Base-by-base conservation (phyloP, 2,329 filamentous ascomycete species). In the Epichloe baconii region DNA sequence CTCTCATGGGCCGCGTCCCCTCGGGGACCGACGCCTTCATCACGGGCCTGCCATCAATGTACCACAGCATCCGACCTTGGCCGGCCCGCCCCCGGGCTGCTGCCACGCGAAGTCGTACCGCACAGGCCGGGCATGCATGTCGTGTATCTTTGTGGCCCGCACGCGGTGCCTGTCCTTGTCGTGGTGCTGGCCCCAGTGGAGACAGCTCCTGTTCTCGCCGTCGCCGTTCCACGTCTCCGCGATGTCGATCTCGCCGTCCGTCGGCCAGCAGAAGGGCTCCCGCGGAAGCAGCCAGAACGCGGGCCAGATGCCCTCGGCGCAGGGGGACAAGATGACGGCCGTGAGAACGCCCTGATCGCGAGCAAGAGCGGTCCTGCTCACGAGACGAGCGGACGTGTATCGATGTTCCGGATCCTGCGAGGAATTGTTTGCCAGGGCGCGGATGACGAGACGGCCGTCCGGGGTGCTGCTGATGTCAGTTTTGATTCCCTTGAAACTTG, bases 221-320 rank as follows among this genome's bases (percentile, higher is more conserved):
- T 79, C 74, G 17, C 72, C 77, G 55, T 81, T 80, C 78, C 78
- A 82, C n/a, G 69, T 74, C 63, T 82, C 78, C 41, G 77, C 73
- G 45, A 82, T 77, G 60, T 82, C 78, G 12, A 82, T 66, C 60
- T 82, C 78, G 51, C 78, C 78, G 53, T 82, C 78, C 0, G 64
- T 70, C 0, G 78, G 78, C 78, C 78, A 82, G 0, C 64, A 62
- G 57, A 80, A 81, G 0, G 78, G 78, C 55, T 81, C 75, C 35
- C 69, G 62, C 0, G 78, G 78, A 5, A 82, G 65, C 49, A 81
- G 70, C 78, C 78, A 82, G 58, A 80, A 80, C 0, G 78, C 78
- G 1, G 78, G 78, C 78, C 78, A 82, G 45, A 82, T 74, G 4
- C 78, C 78, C 2, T 66, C 60, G 0, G 78, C 78, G 49, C 73